Base-by-base conservation (phyloP, 176 grass and related monocot genomes). In the Eleusine indica region DNA sequence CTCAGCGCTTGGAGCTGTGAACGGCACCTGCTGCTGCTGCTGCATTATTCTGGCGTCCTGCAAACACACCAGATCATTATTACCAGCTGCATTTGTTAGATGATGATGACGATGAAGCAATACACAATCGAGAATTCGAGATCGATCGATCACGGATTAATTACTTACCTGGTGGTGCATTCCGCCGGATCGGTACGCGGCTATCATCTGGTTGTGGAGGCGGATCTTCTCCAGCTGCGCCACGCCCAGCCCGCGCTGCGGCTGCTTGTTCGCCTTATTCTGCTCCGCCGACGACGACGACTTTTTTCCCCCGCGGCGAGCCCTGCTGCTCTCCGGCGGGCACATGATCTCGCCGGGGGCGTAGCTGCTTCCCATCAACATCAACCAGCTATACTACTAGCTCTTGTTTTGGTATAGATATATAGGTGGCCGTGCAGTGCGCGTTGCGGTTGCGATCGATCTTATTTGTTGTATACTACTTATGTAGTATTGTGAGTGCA, bases 211-310 rank as follows among this genome's bases (percentile, higher is more conserved):
- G 84, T 90, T 90, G 84, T 86, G 88, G 28, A 90, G 75, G 47
- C 84, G 73, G 88, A 90, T 90, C 88, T 83, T 90, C 84, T 90
- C 88, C 13, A 77, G 82, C 78, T 85, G 85, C 58, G 89, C 86
- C 30, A 88, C 86, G 60, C 88, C 88, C 32, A 86, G 88, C 16
- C 88, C 88, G 22, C 88, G 84, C 84, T 83, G 88, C 84, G 88
- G 88, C 84, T 83, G 88, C 80, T 82, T 78, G 66, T 16, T 70
- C 14, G 32, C 48, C 75, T 83, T 83, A 4, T 76, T 32, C 74
- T 48, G 76, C 38, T 53, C 71, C 56, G 47, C 60, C 57, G 74
- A 9, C 2, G 9, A 10, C 46, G 60, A 51, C 54, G 73, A 4
- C 3, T 7, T 22, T 57, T 85, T 63, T 29, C 80, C 80, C 0